phyloP scores from a whole-genome alignment of 148 eudicot species.

The Cornus controversa region DNA sequence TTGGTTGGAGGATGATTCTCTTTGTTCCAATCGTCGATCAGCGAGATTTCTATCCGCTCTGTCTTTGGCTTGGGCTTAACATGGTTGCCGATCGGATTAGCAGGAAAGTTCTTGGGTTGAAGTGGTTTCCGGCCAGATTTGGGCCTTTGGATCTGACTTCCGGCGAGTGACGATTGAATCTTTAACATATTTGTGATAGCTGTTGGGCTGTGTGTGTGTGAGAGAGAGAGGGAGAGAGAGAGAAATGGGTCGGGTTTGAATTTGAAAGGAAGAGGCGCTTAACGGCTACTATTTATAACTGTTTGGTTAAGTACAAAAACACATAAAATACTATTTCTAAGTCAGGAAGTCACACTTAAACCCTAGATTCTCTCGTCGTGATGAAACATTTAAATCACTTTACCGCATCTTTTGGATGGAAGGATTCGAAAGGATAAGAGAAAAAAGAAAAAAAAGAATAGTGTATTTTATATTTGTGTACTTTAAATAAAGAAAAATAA shows the following conservation, averaged over 20 bases:
- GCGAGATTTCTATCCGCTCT: conserved; percentile 6
- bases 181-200: conserved; percentile 34
- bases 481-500: too few relatives aligned
- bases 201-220: background rate
- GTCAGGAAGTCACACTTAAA: background rate
- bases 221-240: too few relatives aligned
- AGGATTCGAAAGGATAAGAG: too few relatives aligned
- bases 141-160: conserved; percentile 8
- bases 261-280: conserved; percentile 44
- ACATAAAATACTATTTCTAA: too few relatives aligned
- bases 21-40: conserved; percentile 32
- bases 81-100: conserved; percentile 13
- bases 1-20: conserved; percentile 35
- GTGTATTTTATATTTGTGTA: too few relatives aligned
- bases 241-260: conserved; percentile 23
- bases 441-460: too few relatives aligned
- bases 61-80: background rate
- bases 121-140: conserved; percentile 43
- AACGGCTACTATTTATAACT: conserved; percentile 32
- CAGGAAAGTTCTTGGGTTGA: conserved; percentile 35
- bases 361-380: background rate
- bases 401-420: too few relatives aligned
- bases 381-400: too few relatives aligned
- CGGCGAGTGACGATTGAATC: conserved; percentile 13
- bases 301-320: background rate